Evolutionary conservation across 1,284 basidiomycete species (phyloP), one percentile per base, ranked within the genome.

Genomic region (Tylopilus sp.): DNA sequence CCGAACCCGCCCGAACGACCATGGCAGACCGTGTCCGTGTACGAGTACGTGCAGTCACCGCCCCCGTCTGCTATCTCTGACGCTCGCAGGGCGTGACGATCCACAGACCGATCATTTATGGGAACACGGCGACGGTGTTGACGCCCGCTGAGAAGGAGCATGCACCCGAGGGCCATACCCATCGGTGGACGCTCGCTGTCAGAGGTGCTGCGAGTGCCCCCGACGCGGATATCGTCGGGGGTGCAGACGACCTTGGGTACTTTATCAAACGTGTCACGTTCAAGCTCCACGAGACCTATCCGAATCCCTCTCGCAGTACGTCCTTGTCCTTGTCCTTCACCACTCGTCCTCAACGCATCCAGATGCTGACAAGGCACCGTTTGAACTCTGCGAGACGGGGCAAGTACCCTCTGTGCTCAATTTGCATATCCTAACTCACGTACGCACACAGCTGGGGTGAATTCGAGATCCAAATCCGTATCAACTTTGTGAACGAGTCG

Each of bases 231-330:
- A 81, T 86, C n/a, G 91, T 94, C 19, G 96, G 96, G 26, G 95
- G 95, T 15, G 91, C 89, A 55, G 95, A 98, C 76, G 95, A 98
- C 76, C 77, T 97, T 61, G 88, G 89, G 66, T 93, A 97, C 74
- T 93, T 97, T 74, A 91, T 98, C 76, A 98, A 97, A 79, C 89
- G 96, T 57, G 97, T 99, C 59, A 95, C 95, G 19, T 99, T 99
- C 88, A 97, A 97, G 80, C 83, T 99, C 58, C 98, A 99, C 81
- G 98, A 99, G 70, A 98, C 97, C 1, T 99, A 98, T 82, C 80
- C 95, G 1, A 96, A 93, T 76, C 95, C 96, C 1, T 93, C 91
- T 52, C 85, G 97, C 81, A 94, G 97, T 97, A 74, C 77, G 92
- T 78, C 51, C 32, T 53, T 29, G 6, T 19, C 3, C 6, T 15